Base-by-base conservation (phyloP, 2,329 filamentous ascomycete species). In the Cephalotrichum gorgonifer region DNA sequence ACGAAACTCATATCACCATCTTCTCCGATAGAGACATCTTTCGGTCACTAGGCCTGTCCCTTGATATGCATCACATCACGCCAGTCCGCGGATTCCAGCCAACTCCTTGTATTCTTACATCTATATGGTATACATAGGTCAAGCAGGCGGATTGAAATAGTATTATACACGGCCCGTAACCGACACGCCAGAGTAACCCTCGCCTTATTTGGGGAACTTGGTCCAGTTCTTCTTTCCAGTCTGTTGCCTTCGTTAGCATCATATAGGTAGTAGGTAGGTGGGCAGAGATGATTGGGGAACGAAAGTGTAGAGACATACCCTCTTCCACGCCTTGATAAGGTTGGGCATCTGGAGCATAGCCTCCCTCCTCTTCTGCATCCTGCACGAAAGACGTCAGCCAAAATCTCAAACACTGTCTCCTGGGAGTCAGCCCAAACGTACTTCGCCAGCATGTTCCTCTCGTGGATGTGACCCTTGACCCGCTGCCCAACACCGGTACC, bases 331-430 rank as follows among this genome's bases (percentile, higher is more conserved):
- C 66, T 85, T 80, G 64, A 98, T 87, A 72, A 97, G 79, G 61
- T 85, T 81, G 54, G 91, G 89, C 93, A 98, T 98, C 52, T 84
- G 83, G 72, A 94, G 67, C 88, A 97, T 96, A 52, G 93, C 93
- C 67, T 87, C 79, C 76, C 85, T 86, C 70, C 89, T 83, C 71
- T 86, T 81, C 65, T 95, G 88, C 77, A 97, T 78, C 67, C 84
- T 86, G 61, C 53, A 50, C 6, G 52, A 51, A 46, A 4, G 17
- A 39, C 3, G 35, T 39, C 12, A 39, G 35, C 17, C 20, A 39
- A 4, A 39, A 7, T 22, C 35, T 3, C 7, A 39, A 22, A 11
- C 7, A 7, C 11, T 12, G 22, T 6, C 35, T 22, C 30, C 30
- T 9, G 22, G 12, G 35, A 20, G 17, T 8, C 7, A 6, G n/a